These are phyloP conservation scores for Cadophora sp. DNA, from an alignment of 2,329 filamentous ascomycete species.

Conservation along the genomic window DNA sequence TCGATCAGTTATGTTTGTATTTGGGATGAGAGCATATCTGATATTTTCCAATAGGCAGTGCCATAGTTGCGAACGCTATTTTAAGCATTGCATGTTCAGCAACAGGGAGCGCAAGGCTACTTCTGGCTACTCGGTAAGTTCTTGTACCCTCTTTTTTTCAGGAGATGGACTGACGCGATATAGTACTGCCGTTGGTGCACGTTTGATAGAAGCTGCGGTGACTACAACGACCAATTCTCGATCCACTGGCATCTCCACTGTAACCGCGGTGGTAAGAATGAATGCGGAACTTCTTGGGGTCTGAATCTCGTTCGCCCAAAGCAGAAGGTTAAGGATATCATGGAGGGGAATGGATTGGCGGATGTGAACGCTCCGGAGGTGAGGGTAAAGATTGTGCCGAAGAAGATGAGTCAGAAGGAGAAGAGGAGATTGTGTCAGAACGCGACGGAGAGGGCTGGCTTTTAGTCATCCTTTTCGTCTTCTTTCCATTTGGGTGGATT, in stretches of 20 bases:
- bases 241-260: constrained; percentile 22
- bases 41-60: constrained; percentile 3
- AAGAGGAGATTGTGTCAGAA: neutral
- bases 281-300: constrained; percentile 1
- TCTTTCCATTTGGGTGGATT: no score
- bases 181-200: constrained; percentile 21
- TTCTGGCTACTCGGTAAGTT: neutral
- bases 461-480: no score
- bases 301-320: neutral
- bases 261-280: constrained; percentile 18
- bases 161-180: neutral
- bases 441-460: neutral
- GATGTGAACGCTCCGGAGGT: neutral
- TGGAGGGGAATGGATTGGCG: neutral
- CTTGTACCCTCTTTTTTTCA: neutral
- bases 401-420: constrained; percentile 9
- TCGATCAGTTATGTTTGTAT: no score
- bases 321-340: neutral
- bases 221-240: neutral
- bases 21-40: neutral
- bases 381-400: neutral
- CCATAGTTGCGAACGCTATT: constrained; percentile 5
- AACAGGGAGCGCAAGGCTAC: constrained; percentile 2
- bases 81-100: constrained; percentile 26
- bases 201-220: neutral